phyloP scores from a whole-genome alignment of 2,329 filamentous ascomycete genomes.

The Thelonectria rubi region DNA sequence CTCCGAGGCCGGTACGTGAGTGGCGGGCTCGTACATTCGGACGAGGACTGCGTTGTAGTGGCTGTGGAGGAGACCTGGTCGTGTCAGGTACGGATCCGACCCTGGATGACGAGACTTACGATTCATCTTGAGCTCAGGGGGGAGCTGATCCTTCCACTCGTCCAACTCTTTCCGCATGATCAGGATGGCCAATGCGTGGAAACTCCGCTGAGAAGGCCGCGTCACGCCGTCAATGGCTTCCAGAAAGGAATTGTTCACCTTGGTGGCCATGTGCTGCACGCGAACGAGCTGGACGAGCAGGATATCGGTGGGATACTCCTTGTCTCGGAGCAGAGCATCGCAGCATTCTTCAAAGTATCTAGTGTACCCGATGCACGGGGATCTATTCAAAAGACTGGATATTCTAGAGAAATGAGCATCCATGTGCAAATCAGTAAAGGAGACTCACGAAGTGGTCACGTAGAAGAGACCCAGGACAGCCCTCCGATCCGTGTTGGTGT shows the following conservation, averaged over 20 bases:
- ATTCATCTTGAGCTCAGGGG: not conserved
- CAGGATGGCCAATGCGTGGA: not conserved
- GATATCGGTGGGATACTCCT: not conserved
- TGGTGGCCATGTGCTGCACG: not conserved
- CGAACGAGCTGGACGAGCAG: not conserved
- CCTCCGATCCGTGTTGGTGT: not conserved
- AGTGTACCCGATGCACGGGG: not conserved
- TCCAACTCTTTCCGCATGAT: not conserved
- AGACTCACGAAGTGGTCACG: slow-evolving; percentile 6
- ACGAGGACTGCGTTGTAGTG: not conserved
- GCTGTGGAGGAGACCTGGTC: not conserved
- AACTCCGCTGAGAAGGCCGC: not conserved
- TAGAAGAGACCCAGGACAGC: slow-evolving; percentile 5
- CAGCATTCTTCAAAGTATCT: not conserved
- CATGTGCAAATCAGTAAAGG: not conserved
- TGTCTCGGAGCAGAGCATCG: not conserved
- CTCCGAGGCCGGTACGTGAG: not conserved
- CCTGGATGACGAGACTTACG: not conserved
- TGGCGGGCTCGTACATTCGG: not conserved
- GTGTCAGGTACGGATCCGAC: not conserved
- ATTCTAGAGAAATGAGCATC: not conserved
- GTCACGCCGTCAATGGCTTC: not conserved
- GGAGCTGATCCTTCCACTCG: not conserved
- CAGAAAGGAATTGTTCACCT: not conserved
- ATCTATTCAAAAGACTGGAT: not conserved